These are phyloP conservation scores for Fusarium vanettenii DNA, from an alignment of 2,329 filamentous ascomycete genomes.

Conservation along the genomic window DNA sequence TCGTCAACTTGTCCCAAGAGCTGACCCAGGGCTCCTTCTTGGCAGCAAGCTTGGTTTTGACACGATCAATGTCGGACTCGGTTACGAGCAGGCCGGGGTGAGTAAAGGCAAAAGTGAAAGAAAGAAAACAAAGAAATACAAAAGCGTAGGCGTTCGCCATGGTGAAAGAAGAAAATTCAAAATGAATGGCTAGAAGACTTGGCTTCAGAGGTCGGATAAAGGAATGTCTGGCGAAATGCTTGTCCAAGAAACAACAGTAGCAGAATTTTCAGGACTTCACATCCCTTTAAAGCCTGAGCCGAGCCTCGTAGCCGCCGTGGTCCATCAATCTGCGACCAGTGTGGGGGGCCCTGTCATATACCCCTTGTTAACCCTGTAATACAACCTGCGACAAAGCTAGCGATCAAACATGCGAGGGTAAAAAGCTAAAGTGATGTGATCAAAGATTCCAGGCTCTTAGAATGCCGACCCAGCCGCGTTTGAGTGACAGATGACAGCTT, in stretches of 20 bases:
- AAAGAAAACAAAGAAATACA: neutral
- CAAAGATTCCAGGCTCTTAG: neutral
- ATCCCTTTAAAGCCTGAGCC: neutral
- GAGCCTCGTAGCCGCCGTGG: neutral
- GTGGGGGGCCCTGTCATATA: neutral
- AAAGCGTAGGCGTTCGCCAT: neutral
- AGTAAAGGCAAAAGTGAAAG: neutral
- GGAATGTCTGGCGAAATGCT: neutral
- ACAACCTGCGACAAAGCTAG: neutral
- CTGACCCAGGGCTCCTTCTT: conserved; percentile 15
- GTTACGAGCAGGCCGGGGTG: conserved; percentile 24
- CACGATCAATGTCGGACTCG: conserved; percentile 14
- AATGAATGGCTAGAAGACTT: neutral
- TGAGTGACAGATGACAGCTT: neutral
- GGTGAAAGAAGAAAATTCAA: neutral
- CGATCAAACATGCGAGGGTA: neutral
- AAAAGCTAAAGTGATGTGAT: neutral
- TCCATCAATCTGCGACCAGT: neutral
- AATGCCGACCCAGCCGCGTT: neutral
- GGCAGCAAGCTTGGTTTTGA: conserved; percentile 6
- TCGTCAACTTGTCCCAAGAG: conserved; percentile 19
- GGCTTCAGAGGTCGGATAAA: neutral
- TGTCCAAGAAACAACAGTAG: neutral
- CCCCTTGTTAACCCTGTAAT: neutral
- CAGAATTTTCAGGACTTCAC: neutral